Evolutionary conservation across 345 rosid genomes (phyloP).

Genomic region (Mangifera indica): DNA sequence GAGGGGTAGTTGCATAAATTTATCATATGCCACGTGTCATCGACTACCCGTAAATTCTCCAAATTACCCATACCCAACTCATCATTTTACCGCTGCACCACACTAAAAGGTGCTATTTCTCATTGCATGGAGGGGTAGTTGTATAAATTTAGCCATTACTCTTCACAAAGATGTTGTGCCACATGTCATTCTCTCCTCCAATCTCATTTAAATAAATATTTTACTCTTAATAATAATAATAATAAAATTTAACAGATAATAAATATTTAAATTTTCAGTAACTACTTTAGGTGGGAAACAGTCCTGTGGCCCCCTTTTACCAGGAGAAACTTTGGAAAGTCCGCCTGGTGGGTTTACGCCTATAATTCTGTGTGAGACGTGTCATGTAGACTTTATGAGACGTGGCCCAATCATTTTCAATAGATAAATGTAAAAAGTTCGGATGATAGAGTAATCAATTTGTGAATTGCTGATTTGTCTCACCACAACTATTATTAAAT

Average conservation of each 20-base stretch:
- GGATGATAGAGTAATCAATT: background rate
- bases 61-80: background rate
- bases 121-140: slow-evolving; percentile 23
- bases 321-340: slow-evolving; percentile 23
- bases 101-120: background rate
- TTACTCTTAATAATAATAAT: no score
- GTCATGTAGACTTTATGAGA: background rate
- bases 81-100: background rate
- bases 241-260: no score
- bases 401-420: background rate
- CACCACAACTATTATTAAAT: background rate
- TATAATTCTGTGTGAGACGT: background rate
- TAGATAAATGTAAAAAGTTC: background rate
- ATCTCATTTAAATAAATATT: no score
- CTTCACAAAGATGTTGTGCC: slow-evolving; percentile 43
- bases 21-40: no score
- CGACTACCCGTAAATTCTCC: no score
- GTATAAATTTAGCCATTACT: background rate
- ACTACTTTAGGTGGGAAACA: no score
- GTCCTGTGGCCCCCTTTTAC: no score
- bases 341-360: slow-evolving; percentile 19
- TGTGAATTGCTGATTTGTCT: background rate
- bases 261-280: no score
- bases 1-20: no score
- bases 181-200: slow-evolving; percentile 66